A percentile compares a stretch with the other conserved stretches of the same genome.
Conservation (phyloP, 495 filamentous ascomycete species). For the Entonaema liquescens region DNA sequence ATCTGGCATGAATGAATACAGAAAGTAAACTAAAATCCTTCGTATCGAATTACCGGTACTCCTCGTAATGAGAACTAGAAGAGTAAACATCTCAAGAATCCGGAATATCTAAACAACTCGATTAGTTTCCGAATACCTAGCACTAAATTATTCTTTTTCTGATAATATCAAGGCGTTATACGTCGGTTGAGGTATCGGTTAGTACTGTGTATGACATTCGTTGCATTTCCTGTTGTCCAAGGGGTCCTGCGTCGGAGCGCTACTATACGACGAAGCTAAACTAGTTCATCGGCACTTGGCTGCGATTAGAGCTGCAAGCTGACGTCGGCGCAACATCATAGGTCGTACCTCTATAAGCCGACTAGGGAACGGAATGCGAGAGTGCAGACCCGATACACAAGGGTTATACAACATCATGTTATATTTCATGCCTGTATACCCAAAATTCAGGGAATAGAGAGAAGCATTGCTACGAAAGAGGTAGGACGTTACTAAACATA, state of each 20-base stretch:
- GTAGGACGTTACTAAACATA: background rate
- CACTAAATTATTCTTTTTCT: background rate
- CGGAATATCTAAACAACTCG: background rate
- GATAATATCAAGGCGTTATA: background rate
- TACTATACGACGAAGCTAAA: slow-evolving; percentile 30
- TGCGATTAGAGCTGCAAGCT: slow-evolving; percentile 36
- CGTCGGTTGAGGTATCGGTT: background rate
- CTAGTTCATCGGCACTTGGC: slow-evolving; percentile 19
- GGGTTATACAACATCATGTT: background rate
- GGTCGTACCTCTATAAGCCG: slow-evolving; percentile 8
- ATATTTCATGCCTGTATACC: background rate
- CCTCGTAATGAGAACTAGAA: background rate
- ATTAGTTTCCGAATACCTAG: background rate
- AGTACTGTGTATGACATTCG: background rate
- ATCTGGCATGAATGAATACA: slow-evolving; percentile 32
- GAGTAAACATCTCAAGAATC: background rate
- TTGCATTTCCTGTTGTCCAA: slow-evolving; percentile 13
- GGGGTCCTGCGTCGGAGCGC: slow-evolving; percentile 14
- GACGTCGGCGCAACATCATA: slow-evolving; percentile 43
- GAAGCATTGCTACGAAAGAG: background rate
- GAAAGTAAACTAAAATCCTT: slow-evolving; percentile 17
- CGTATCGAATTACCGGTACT: background rate
- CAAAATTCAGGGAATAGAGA: background rate
- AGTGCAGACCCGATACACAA: slow-evolving; percentile 9
- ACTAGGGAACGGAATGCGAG: slow-evolving; percentile 22